phyloP scores from a whole-genome alignment of 2,329 filamentous ascomycete species.

The Ophiostoma fasciatum region DNA sequence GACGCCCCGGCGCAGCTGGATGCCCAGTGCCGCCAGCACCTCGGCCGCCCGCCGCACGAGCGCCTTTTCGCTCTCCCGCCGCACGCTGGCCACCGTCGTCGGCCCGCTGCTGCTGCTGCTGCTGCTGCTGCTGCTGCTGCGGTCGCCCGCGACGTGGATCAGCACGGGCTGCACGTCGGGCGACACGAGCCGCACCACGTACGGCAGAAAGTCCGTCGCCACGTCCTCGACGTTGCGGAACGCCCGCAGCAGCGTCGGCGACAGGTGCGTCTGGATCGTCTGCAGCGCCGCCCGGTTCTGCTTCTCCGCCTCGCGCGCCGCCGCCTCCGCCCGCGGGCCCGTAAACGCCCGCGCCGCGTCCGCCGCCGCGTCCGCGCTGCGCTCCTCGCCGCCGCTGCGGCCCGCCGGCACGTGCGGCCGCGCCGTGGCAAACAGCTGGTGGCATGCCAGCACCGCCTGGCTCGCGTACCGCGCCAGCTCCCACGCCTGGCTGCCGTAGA shows the following conservation, averaged over 20 bases:
- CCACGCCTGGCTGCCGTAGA: constrained; percentile 83
- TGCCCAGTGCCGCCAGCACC: constrained; percentile 68
- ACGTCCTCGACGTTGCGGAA: constrained; percentile 71
- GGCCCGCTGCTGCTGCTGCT: constrained; percentile 48
- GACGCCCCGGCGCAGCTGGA: constrained; percentile 65
- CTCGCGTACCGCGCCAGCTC: constrained; percentile 79
- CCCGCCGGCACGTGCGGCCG: constrained; percentile 30
- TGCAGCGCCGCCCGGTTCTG: constrained; percentile 61
- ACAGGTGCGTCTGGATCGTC: constrained; percentile 56
- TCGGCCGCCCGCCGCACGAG: constrained; percentile 70
- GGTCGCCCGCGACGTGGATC: constrained; percentile 40
- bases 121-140: constrained; percentile 27
- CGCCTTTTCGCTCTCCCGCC: constrained; percentile 68
- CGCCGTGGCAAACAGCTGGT: constrained; percentile 74
- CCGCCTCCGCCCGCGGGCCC: constrained; percentile 67
- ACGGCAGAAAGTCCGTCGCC: constrained; percentile 71
- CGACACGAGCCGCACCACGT: constrained; percentile 66
- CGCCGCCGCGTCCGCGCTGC: too few species aligned
- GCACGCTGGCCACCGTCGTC: constrained; percentile 54
- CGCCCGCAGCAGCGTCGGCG: constrained; percentile 54
- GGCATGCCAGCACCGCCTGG: constrained; percentile 77
- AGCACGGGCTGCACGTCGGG: constrained; percentile 87
- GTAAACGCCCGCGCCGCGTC: constrained; percentile 53
- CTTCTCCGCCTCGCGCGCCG: constrained; percentile 67
- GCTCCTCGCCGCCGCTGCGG: constrained; percentile 24